Evolutionary conservation across 1,284 basidiomycete genomes (phyloP).

Genomic region (Laetiporus sulphureus): DNA sequence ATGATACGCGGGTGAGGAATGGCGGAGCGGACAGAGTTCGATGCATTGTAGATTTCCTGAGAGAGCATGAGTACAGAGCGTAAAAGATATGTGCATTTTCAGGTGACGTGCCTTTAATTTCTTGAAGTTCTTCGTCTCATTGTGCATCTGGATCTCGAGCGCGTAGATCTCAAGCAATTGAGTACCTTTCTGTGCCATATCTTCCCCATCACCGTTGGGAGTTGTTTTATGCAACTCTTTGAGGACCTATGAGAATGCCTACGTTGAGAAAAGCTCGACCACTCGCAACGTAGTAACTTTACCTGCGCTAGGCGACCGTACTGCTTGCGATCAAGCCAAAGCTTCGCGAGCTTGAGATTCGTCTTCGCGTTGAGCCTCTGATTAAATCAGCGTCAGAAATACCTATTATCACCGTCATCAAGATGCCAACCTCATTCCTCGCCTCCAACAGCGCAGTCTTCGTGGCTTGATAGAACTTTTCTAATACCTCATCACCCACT

Average conservation of each 20-base stretch:
- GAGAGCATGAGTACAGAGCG: slow-evolving; percentile 5
- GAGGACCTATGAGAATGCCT: slow-evolving; percentile 59
- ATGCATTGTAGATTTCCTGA: slow-evolving; percentile 95
- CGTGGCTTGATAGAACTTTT: slow-evolving; percentile 94
- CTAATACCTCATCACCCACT: slow-evolving; percentile 84
- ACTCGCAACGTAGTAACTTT: not conserved
- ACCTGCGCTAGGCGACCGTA: slow-evolving; percentile 78
- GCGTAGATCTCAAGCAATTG: slow-evolving; percentile 97
- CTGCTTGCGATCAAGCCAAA: slow-evolving; percentile 95
- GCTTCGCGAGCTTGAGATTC: slow-evolving; percentile 93
- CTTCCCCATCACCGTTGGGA: slow-evolving; percentile 61
- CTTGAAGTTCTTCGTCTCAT: slow-evolving; percentile 91
- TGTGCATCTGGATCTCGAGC: slow-evolving; percentile 99
- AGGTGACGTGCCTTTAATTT: slow-evolving; percentile 91
- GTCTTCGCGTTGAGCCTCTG: slow-evolving; percentile 93
- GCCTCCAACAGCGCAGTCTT: slow-evolving; percentile 86
- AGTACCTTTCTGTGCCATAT: slow-evolving; percentile 85
- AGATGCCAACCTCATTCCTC: slow-evolving; percentile 78
- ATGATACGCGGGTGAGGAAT: slow-evolving; percentile 98
- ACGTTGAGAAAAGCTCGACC: slow-evolving; percentile 3
- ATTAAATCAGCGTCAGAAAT: not conserved
- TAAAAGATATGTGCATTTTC: slow-evolving; percentile 4
- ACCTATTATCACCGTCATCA: not conserved
- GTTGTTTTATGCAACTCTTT: slow-evolving; percentile 69
- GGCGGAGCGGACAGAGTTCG: slow-evolving; percentile 88